phyloP scores from a whole-genome alignment of 441 rosid species.

The Melastoma candidum region DNA sequence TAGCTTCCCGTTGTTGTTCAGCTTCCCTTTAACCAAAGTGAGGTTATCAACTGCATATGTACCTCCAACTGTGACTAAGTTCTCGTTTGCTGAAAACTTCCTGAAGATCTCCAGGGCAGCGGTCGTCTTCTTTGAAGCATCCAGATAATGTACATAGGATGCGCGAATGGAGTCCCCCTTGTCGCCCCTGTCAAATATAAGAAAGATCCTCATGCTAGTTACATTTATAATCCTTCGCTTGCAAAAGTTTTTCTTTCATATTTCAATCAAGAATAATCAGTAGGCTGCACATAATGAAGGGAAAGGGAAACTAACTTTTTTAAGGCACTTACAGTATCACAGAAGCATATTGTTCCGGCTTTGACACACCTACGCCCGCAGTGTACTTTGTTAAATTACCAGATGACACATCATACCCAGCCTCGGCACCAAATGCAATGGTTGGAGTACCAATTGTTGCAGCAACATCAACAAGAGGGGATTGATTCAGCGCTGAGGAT shows the following conservation, averaged over 20 bases:
- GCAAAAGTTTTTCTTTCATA: too few species aligned
- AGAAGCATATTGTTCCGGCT: conserved; percentile 12
- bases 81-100: conserved; percentile 56
- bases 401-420: conserved; percentile 7
- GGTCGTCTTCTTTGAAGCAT: conserved; percentile 41
- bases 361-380: conserved; percentile 5
- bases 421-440: conserved; percentile 14
- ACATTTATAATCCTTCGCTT: too few species aligned
- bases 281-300: neutral
- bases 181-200: conserved; percentile 37
- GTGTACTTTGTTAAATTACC: conserved; percentile 10
- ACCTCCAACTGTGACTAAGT: conserved; percentile 55
- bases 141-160: conserved; percentile 49
- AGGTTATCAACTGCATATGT: conserved; percentile 40
- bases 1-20: conserved; percentile 50
- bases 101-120: conserved; percentile 48
- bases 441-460: conserved; percentile 11
- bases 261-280: too few species aligned
- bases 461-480: conserved; percentile 8
- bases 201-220: neutral
- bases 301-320: neutral
- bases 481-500: conserved; percentile 5
- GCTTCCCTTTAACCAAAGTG: conserved; percentile 55
- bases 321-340: conserved; percentile 10
- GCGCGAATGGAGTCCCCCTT: conserved; percentile 57